Conservation (phyloP, 2,329 filamentous ascomycete genomes). For the Penicillium sp. region DNA sequence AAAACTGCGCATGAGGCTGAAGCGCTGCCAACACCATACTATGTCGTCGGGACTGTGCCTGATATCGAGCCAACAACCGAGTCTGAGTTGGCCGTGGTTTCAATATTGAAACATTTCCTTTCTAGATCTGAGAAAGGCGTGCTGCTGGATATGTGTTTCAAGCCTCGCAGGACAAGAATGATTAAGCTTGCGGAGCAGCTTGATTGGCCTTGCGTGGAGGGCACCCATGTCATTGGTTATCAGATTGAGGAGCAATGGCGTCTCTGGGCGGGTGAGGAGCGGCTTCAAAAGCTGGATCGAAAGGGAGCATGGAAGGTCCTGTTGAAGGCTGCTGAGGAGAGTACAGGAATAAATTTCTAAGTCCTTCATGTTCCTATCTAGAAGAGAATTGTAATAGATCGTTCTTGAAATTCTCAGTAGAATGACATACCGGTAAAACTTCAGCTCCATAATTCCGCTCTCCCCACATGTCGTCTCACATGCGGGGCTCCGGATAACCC, state of each 20-base stretch:
- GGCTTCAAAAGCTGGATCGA: constrained; percentile 11
- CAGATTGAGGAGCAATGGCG: constrained; percentile 23
- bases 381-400: no score
- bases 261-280: constrained; percentile 18
- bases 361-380: neutral
- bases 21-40: constrained; percentile 27
- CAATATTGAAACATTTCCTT: constrained; percentile 33
- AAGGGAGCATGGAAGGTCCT: constrained; percentile 18
- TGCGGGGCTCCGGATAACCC: neutral
- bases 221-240: constrained; percentile 24
- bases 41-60: constrained; percentile 44
- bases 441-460: neutral
- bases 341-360: constrained; percentile 19
- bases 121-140: constrained; percentile 32
- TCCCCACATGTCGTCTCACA: neutral
- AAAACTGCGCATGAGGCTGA: constrained; percentile 11
- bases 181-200: constrained; percentile 18
- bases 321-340: constrained; percentile 17
- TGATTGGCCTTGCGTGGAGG: constrained; percentile 19
- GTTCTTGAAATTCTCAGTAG: no score
- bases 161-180: constrained; percentile 41
- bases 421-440: neutral
- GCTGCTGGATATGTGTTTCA: constrained; percentile 49
- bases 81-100: constrained; percentile 31
- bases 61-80: constrained; percentile 38